Percentiles rank a stretch among this genome's conserved stretches.
Conservation (phyloP, 176 grass and related monocot species). For the Carex pumila region DNA sequence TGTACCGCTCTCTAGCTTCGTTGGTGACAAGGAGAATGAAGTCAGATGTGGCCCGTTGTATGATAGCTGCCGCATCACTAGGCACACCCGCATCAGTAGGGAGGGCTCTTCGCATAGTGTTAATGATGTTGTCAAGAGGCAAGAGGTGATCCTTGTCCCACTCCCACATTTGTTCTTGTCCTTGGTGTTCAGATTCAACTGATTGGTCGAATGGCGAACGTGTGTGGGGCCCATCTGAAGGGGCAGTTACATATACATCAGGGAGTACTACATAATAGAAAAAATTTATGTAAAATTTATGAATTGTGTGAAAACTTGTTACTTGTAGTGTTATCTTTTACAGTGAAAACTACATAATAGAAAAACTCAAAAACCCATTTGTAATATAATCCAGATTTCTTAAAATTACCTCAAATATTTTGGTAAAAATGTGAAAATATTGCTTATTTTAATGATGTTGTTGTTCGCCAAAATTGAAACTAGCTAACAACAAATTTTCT, state of each 20-base stretch:
- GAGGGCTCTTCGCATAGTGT: slow-evolving; percentile 70
- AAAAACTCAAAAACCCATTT: neutral
- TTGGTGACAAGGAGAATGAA: slow-evolving; percentile 86
- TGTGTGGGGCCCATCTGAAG: neutral
- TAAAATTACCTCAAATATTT: neutral
- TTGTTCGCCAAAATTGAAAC: neutral
- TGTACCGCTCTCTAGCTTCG: slow-evolving; percentile 81
- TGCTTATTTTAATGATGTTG: neutral
- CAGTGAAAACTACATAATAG: neutral
- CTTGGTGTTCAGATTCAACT: neutral
- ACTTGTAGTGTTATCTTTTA: neutral
- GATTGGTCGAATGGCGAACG: neutral
- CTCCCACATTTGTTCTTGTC: slow-evolving; percentile 32
- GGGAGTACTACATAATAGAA: neutral
- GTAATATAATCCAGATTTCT: neutral
- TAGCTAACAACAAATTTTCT: neutral
- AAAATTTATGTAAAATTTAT: neutral
- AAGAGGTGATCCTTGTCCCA: slow-evolving; percentile 80
- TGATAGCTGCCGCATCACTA: slow-evolving; percentile 60
- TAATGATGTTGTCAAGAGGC: slow-evolving; percentile 74
- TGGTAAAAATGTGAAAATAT: neutral
- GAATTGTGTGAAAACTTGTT: too few species aligned
- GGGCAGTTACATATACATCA: neutral
- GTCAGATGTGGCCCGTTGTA: slow-evolving; percentile 79
- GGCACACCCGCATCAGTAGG: slow-evolving; percentile 67